These are phyloP conservation scores for Penicillium mononematosum DNA, from an alignment of 495 filamentous ascomycete genomes.

Conservation along the genomic window DNA sequence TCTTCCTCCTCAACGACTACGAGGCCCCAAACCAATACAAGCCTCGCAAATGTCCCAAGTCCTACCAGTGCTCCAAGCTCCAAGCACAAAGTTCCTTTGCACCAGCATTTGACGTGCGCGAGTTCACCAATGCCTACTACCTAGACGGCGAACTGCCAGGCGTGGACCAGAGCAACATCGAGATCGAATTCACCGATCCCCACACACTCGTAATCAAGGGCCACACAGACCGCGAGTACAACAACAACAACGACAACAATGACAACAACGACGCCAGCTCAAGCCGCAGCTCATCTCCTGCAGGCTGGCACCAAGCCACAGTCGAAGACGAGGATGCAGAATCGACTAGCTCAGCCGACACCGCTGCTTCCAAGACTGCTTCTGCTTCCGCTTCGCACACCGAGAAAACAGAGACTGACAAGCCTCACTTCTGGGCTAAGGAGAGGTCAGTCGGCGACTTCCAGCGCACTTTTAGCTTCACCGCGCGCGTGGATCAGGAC, in stretches of 20 bases:
- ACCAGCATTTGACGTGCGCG: conserved; percentile 80
- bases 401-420: conserved; percentile 26
- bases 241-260: conserved; percentile 23
- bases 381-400: conserved; percentile 8
- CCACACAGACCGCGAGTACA: conserved; percentile 57
- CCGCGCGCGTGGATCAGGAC: conserved; percentile 71
- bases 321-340: conserved; percentile 52
- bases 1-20: conserved; percentile 80
- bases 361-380: conserved; percentile 8
- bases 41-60: conserved; percentile 3
- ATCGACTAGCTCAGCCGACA: conserved; percentile 13
- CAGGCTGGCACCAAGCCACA: conserved; percentile 49
- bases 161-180: conserved; percentile 70
- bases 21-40: conserved; percentile 47
- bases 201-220: conserved; percentile 75
- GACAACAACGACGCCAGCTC: not conserved
- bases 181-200: conserved; percentile 80
- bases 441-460: conserved; percentile 84
- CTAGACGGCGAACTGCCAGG: conserved; percentile 89
- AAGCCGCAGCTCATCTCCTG: conserved; percentile 3
- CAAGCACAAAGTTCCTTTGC: conserved; percentile 49
- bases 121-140: conserved; percentile 65
- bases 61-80: conserved; percentile 10
- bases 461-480: conserved; percentile 75
- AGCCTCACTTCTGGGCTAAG: conserved; percentile 68